Percentiles rank a stretch among this genome's conserved stretches.
Evolutionary conservation across 1,139 yeast species (phyloP).

Genomic region (Geotrichum reessii): DNA sequence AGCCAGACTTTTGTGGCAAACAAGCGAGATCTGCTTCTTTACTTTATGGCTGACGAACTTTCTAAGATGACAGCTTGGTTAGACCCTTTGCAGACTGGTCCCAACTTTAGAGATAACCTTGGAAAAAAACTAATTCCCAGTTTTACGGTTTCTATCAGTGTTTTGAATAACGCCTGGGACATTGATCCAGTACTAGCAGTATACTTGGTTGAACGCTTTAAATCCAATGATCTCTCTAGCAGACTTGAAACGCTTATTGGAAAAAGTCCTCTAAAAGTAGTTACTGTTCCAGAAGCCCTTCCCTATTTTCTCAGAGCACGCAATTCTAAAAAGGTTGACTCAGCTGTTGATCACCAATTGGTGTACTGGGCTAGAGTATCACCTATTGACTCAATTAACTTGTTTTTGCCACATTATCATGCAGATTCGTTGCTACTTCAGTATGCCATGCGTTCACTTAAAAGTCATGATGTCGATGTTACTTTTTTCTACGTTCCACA

Average conservation of each 20-base stretch:
- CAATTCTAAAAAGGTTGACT: constrained; percentile 3
- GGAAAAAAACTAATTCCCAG: constrained; percentile 22
- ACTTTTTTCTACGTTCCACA: constrained; percentile 98
- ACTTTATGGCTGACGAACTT: constrained; percentile 73
- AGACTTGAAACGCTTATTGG: constrained; percentile 46
- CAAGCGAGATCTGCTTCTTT: constrained; percentile 49
- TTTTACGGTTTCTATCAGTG: constrained; percentile 21
- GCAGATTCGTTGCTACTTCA: constrained; percentile 67
- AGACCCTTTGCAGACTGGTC: constrained; percentile 53
- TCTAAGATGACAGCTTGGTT: constrained; percentile 73
- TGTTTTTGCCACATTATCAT: constrained; percentile 73
- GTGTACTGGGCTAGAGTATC: constrained; percentile 72
- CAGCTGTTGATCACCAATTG: constrained; percentile 35
- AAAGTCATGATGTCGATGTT: constrained; percentile 77
- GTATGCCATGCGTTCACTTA: constrained; percentile 85
- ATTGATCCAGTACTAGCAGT: constrained; percentile 72
- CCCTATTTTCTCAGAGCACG: constrained; percentile 35
- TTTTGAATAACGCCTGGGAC: constrained; percentile 51
- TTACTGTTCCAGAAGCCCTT: constrained; percentile 59
- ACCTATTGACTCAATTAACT: constrained; percentile 80
- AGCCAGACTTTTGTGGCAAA: background rate
- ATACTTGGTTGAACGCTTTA: constrained; percentile 58
- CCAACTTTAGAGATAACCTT: constrained; percentile 27
- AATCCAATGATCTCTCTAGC: constrained; percentile 34
- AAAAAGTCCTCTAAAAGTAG: constrained; percentile 57